phyloP scores from a whole-genome alignment of 352 stramenopile genomes.

The Globisporangium spinosum region DNA sequence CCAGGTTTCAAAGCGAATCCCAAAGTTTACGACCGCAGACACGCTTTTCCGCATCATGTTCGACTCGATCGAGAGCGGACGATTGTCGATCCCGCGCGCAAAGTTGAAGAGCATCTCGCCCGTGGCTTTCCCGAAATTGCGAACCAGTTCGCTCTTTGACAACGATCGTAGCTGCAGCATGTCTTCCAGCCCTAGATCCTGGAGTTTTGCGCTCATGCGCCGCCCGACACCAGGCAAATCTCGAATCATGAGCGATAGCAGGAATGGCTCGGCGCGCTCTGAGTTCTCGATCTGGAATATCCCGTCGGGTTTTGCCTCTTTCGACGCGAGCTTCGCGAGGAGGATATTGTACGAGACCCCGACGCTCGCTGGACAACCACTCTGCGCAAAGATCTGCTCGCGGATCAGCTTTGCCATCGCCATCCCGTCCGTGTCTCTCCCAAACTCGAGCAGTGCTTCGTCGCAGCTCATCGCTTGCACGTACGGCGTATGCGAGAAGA shows the following conservation, averaged over 20 bases:
- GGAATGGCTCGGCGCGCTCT: constrained; percentile 51
- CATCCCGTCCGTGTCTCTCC: constrained; percentile 47
- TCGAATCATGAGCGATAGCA: constrained; percentile 57
- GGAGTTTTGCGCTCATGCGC: constrained; percentile 60
- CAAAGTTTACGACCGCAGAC: constrained; percentile 91
- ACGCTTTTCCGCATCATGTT: constrained; percentile 86
- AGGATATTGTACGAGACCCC: constrained; percentile 93
- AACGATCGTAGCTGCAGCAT: constrained; percentile 59
- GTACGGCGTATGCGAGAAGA: constrained; percentile 79
- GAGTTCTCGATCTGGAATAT: constrained; percentile 55
- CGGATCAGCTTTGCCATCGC: constrained; percentile 70
- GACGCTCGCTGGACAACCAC: constrained; percentile 90
- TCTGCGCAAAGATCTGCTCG: constrained; percentile 66
- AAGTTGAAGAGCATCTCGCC: constrained; percentile 74
- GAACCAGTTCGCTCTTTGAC: constrained; percentile 49
- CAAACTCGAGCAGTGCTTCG: constrained; percentile 93
- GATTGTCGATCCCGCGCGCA: constrained; percentile 71
- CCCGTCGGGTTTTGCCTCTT: constrained; percentile 91
- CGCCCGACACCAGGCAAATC: constrained; percentile 84
- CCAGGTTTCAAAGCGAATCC: constrained; percentile 85
- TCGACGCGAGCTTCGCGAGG: constrained; percentile 91
- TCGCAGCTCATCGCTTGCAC: constrained; percentile 96
- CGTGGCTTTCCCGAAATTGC: constrained; percentile 60
- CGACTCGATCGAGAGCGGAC: constrained; percentile 60
- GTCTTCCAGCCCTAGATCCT: constrained; percentile 57